Base-by-base conservation (phyloP, 371 early-diverging fungal species). In the Mucor saturninus region DNA sequence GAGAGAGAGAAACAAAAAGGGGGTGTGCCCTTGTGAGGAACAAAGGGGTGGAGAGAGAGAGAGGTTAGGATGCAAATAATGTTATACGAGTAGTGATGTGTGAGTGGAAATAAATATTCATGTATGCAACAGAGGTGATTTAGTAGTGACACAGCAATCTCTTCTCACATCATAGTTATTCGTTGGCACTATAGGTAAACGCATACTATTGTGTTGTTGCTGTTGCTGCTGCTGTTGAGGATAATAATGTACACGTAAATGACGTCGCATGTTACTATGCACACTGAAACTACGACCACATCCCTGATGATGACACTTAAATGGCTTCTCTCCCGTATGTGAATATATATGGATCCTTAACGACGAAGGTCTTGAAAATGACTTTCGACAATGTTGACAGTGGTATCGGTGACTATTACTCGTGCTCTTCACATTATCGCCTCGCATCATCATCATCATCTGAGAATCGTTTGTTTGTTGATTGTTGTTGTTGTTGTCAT, bases 241-340 rank as follows among this genome's bases (percentile, higher is more conserved):
- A 37, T 46, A 67, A 58, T 67, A 74, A 64, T 83, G 83, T 1
- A 80, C 79, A 52, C 81, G 65, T 31, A 83, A 52, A 62, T 93
- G 93, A 21, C 93, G 79, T 45, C 89, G 83, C 85, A 91, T 73
- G 62, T 93, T 93, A 65, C 89, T 89, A 50, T 83, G 80, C 0
- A 92, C 92, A n/a, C 90, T 88, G 57, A 93, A 93, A 43, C 79
- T 77, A 39, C 86, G 79, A 4, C 82, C 83, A 67, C 93, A 93
- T 0, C 86, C 89, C 29, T 73, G 69, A 42, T 75, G 77, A 1
- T 70, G 72, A 65, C 92, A 92, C 42, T 74, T 76, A 67, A 83
- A 86, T 4, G 92, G 92, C 54, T 86, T 84, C 59, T 91, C 91
- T 4, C 91, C 91, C 4, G 92, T 91, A 62, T 92, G 92, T 1